These are phyloP conservation scores for Bimuria novae-zelandiae DNA, from an alignment of 2,329 filamentous ascomycete species.

Conservation along the genomic window DNA sequence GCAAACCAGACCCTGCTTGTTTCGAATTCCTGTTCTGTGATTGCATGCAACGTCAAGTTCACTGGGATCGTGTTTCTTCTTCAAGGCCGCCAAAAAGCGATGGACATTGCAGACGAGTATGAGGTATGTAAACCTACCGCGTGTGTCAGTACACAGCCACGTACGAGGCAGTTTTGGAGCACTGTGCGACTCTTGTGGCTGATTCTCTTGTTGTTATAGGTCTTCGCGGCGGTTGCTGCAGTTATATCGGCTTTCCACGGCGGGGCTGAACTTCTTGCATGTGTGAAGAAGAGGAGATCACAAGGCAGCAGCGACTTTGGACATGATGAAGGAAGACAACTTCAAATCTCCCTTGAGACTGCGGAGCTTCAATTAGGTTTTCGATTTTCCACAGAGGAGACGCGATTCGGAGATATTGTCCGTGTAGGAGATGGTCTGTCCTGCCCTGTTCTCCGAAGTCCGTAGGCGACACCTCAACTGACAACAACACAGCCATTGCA, in stretches of 20 bases:
- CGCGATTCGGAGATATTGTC: constrained; percentile 43
- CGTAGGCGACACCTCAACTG: constrained; percentile 12
- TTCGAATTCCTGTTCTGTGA: too few relatives aligned
- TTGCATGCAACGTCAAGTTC: neutral
- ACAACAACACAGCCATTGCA: constrained; percentile 35
- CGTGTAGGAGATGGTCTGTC: constrained; percentile 46
- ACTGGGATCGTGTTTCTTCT: neutral
- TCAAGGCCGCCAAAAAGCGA: neutral
- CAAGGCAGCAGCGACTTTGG: constrained; percentile 33
- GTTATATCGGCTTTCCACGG: constrained; percentile 50
- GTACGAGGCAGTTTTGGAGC: neutral
- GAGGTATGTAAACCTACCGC: constrained; percentile 39
- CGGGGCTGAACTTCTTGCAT: constrained; percentile 45
- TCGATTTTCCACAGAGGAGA: constrained; percentile 39
- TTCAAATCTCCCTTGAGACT: constrained; percentile 45
- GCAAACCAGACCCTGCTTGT: too few relatives aligned
- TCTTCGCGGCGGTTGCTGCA: constrained; percentile 49
- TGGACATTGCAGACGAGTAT: constrained; percentile 17
- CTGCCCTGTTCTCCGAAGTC: constrained; percentile 13
- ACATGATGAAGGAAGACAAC: constrained; percentile 42
- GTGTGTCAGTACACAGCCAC: too few relatives aligned
- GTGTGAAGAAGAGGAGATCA: constrained; percentile 39
- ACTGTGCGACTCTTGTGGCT: too few relatives aligned
- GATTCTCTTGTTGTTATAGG: constrained; percentile 23
- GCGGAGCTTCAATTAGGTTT: constrained; percentile 43